A percentile compares a stretch with the other conserved stretches of the same genome.
Conservation (phyloP, 345 rosid species). For the Eucalyptus microcorys region DNA sequence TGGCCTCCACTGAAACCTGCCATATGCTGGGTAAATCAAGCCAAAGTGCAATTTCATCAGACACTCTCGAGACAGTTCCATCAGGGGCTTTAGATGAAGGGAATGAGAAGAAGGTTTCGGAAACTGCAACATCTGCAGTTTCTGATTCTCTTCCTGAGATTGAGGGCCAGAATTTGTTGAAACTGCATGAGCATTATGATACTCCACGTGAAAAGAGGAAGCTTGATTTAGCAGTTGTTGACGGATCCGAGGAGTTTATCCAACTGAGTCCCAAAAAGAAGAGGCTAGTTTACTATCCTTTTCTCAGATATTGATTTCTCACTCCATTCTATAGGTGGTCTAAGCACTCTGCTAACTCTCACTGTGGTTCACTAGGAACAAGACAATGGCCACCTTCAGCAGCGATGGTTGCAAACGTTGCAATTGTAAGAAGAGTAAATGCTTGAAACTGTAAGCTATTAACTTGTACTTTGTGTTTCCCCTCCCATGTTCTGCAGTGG, state of each 20-base stretch:
- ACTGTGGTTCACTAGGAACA: constrained; percentile 22
- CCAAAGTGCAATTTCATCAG: neutral
- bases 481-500: neutral
- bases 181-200: neutral
- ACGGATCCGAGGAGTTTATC: constrained; percentile 14
- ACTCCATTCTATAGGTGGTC: neutral
- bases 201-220: constrained; percentile 20
- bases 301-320: neutral
- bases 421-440: constrained; percentile 46
- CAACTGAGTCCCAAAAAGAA: constrained; percentile 31
- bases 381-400: constrained; percentile 5
- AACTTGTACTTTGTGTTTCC: neutral
- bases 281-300: constrained; percentile 14
- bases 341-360: neutral
- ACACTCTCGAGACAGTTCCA: constrained; percentile 1
- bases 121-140: constrained; percentile 1
- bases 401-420: constrained; percentile 47
- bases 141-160: constrained; percentile 5
- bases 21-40: neutral
- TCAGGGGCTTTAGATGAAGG: constrained; percentile 1
- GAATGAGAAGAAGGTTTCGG: constrained; percentile 4
- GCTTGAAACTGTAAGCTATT: constrained; percentile 55
- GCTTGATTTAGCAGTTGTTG: constrained; percentile 8
- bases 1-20: neutral
- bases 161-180: constrained; percentile 4